These are phyloP conservation scores for Lantana camara DNA, from an alignment of 257 asterid genomes.

Conservation along the genomic window DNA sequence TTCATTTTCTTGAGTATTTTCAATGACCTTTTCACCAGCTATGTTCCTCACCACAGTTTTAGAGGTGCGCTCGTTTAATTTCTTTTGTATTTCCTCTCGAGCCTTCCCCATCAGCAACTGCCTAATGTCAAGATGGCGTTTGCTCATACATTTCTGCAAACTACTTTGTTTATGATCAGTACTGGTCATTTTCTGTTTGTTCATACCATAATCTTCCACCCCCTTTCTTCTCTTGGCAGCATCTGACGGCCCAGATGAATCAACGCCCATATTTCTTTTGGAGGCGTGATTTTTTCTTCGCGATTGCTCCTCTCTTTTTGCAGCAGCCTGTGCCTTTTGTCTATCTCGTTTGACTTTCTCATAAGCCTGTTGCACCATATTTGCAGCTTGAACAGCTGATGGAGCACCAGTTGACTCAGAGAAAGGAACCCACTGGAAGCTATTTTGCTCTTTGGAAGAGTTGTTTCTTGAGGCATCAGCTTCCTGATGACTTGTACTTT, in stretches of 20 bases:
- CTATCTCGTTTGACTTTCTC: slow-evolving; percentile 77
- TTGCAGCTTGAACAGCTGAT: slow-evolving; percentile 70
- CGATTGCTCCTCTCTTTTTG: slow-evolving; percentile 54
- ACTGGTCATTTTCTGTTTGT: slow-evolving; percentile 31
- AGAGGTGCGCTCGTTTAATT: slow-evolving; percentile 35
- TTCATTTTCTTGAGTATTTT: slow-evolving; percentile 29
- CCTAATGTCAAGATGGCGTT: slow-evolving; percentile 33
- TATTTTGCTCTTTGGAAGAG: slow-evolving; percentile 27
- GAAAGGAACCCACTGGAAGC: slow-evolving; percentile 74
- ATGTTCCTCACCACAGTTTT: slow-evolving; percentile 26
- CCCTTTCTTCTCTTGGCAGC: slow-evolving; percentile 63
- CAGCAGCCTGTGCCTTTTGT: slow-evolving; percentile 69
- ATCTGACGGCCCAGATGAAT: slow-evolving; percentile 38
- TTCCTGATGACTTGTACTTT: slow-evolving; percentile 36
- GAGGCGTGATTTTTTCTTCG: slow-evolving; percentile 45
- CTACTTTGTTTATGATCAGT: slow-evolving; percentile 28
- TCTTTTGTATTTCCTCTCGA: slow-evolving; percentile 46
- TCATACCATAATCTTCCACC: slow-evolving; percentile 38
- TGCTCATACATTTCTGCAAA: slow-evolving; percentile 28
- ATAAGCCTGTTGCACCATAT: slow-evolving; percentile 71
- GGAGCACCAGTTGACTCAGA: slow-evolving; percentile 47
- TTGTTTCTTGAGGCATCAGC: slow-evolving; percentile 28
- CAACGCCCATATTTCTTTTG: slow-evolving; percentile 42
- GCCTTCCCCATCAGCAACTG: slow-evolving; percentile 61
- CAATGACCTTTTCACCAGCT: slow-evolving; percentile 28